phyloP scores from a whole-genome alignment of 352 stramenopile species.

The Phytophthora pluvialis region DNA sequence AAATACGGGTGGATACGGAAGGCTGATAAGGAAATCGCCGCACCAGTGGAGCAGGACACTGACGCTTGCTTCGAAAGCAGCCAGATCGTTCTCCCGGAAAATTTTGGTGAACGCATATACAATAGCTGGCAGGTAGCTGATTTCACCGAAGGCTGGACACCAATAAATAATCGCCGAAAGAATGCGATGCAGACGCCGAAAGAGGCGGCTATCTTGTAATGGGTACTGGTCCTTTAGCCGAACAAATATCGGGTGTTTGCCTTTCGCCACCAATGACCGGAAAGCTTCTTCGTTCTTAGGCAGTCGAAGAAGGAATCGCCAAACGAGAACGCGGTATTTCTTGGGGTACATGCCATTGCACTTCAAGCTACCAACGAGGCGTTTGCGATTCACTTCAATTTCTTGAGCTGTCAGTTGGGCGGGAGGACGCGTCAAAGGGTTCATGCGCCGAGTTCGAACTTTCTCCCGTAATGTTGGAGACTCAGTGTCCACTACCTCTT shows the following conservation, averaged over 20 bases:
- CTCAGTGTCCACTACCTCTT: constrained; percentile 6
- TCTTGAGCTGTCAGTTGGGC: constrained; percentile 42
- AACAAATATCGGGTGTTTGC: constrained; percentile 72
- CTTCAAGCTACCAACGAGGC: constrained; percentile 67
- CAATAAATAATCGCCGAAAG: constrained; percentile 90
- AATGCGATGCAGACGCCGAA: constrained; percentile 79
- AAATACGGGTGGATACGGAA: constrained; percentile 84
- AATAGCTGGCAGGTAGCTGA: constrained; percentile 79
- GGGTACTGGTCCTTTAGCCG: constrained; percentile 81
- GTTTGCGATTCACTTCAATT: constrained; percentile 66
- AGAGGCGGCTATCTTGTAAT: constrained; percentile 73
- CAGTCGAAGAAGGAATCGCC: constrained; percentile 83
- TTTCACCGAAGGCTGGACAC: constrained; percentile 91
- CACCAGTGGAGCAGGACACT: constrained; percentile 90
- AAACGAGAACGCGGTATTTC: constrained; percentile 86
- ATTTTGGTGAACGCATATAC: constrained; percentile 92
- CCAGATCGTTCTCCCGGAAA: constrained; percentile 87
- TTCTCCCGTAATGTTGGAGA: constrained; percentile 20
- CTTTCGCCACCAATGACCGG: constrained; percentile 72
- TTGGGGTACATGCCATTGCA: constrained; percentile 79
- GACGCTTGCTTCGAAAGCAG: constrained; percentile 89
- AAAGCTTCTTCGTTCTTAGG: constrained; percentile 89
- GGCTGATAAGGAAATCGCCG: constrained; percentile 76
- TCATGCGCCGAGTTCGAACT: constrained; percentile 14
- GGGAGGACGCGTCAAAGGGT: constrained; percentile 15